Base-by-base conservation (phyloP, 805 yeast species). In the Kazachstania viticola region DNA sequence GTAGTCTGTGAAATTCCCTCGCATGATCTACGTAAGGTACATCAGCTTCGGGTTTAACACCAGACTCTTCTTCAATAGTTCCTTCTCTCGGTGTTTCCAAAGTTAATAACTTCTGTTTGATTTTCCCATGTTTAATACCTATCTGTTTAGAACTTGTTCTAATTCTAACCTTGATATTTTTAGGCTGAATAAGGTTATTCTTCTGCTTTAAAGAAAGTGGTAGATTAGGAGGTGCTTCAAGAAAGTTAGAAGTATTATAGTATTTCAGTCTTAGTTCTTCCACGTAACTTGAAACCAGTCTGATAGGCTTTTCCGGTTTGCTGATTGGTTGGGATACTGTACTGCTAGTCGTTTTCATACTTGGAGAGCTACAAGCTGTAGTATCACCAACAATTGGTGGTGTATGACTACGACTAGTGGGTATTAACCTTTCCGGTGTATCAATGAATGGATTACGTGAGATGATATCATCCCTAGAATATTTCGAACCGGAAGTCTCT, bases 81-180 rank as follows among this genome's bases (percentile, higher is more conserved):
- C 22, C 41, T n/a, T n/a, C n/a, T n/a, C n/a, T n/a, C n/a, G n/a
- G n/a, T n/a, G 60, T 51, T 36, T 56, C 62, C 13, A 54, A 32
- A 6, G 58, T 36, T 12, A 56, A 29, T 14, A 56, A 31, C 31
- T 56, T 56, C 37, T 51, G 55, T 30, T 56, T 56, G 3, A 54
- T 54, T 31, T 47, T 51, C 15, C 60, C 60, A 35, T 56, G 62
- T 29, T 56, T 56, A 18, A 56, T 56, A 34, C 60, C 59, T 23
- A 54, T 46, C 33, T 52, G 58, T 32, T 53, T 51, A 4, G 61
- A 39, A 39, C 53, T 54, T 4, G 62, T 52, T 33, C 60, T 42
- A 5, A 54, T 44, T 18, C 45, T 41, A n/a, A 54, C 58, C 38
- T 46, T 51, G 22, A 56, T 50, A 31, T 53, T 51, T 30, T 47